Conservation (phyloP, 2,329 filamentous ascomycete species). For the Malbranchea zuffiana region DNA sequence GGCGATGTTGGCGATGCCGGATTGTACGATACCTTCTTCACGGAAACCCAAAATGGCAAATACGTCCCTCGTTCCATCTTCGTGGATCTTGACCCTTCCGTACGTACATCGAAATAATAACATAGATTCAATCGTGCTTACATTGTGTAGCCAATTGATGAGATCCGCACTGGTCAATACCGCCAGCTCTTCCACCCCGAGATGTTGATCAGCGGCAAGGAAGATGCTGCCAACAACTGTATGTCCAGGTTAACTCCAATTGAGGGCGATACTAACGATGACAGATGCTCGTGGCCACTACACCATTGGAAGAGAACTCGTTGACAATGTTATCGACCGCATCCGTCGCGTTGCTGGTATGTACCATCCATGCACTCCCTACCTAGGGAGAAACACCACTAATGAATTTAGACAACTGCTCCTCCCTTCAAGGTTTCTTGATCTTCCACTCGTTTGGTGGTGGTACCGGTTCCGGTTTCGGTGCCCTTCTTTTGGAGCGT, state of each 20-base stretch:
- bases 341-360: constrained; percentile 53
- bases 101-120: constrained; percentile 23
- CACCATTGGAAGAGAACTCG: constrained; percentile 57
- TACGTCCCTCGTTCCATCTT: constrained; percentile 59
- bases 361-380: constrained; percentile 14
- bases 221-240: constrained; percentile 60
- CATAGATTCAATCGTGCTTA: not conserved
- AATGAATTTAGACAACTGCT: constrained; percentile 47
- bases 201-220: constrained; percentile 55
- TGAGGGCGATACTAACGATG: constrained; percentile 2
- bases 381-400: constrained; percentile 6
- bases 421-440: constrained; percentile 57
- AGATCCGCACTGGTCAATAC: constrained; percentile 54
- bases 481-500: constrained; percentile 96
- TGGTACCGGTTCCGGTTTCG: constrained; percentile 97
- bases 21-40: constrained; percentile 57
- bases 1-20: constrained; percentile 44
- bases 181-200: constrained; percentile 56
- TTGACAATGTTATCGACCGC: constrained; percentile 53
- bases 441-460: constrained; percentile 99
- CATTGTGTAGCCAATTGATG: constrained; percentile 47
- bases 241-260: constrained; percentile 16
- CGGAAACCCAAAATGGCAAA: constrained; percentile 53
- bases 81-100: constrained; percentile 54
- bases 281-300: constrained; percentile 57